A percentile compares a stretch with the other conserved stretches of the same genome.
Evolutionary conservation across 768 basidiomycete genomes (phyloP).

Genomic region (Hericium erinaceus): DNA sequence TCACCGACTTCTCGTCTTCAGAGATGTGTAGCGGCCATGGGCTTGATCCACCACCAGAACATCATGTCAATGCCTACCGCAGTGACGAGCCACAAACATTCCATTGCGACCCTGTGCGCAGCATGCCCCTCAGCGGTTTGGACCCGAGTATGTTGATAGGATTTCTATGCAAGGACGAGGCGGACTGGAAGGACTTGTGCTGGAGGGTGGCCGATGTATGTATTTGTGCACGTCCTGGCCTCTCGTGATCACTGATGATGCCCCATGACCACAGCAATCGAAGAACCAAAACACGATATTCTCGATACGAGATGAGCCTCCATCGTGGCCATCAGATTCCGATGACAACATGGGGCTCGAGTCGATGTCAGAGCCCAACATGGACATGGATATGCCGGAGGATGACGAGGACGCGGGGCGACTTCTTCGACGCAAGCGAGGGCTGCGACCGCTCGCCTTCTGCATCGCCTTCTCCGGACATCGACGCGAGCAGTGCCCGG

Average conservation of each 20-base stretch:
- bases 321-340: constrained; percentile 68
- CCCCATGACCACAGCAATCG: constrained; percentile 27
- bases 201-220: constrained; percentile 64
- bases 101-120: constrained; percentile 93
- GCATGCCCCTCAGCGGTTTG: constrained; percentile 84
- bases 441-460: constrained; percentile 25
- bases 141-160: constrained; percentile 98
- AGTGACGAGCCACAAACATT: constrained; percentile 73
- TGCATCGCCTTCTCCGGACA: constrained; percentile 29
- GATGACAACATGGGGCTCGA: constrained; percentile 75
- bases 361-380: constrained; percentile 72
- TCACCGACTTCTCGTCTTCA: neutral
- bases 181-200: constrained; percentile 83
- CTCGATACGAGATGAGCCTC: constrained; percentile 80
- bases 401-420: constrained; percentile 28
- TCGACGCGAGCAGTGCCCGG: constrained; percentile 21
- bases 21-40: constrained; percentile 2
- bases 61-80: constrained; percentile 68
- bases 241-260: neutral
- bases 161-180: constrained; percentile 76
- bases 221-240: constrained; percentile 6
- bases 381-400: constrained; percentile 48
- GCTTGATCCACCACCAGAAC: constrained; percentile 40
- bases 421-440: constrained; percentile 42
- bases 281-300: constrained; percentile 57